A percentile compares a stretch with the other conserved stretches of the same genome.
These are phyloP conservation scores for Comarum palustre DNA, from an alignment of 306 rosid species.

Conservation along the genomic window DNA sequence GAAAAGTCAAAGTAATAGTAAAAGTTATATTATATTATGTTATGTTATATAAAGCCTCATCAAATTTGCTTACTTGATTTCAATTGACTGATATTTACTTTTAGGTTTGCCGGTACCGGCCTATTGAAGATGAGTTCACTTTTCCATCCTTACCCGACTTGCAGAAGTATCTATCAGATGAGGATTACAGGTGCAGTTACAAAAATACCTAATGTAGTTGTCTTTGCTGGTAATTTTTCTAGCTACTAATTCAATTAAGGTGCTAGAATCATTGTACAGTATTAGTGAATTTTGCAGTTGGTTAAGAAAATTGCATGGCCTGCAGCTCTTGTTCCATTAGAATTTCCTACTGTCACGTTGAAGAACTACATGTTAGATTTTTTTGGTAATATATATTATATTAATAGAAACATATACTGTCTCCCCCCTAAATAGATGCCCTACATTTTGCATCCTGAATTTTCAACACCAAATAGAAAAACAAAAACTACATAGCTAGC, in stretches of 20 bases:
- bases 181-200: constrained; percentile 72
- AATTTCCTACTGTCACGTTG: not conserved
- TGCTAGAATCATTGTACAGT: not conserved
- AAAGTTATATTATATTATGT: too few relatives aligned
- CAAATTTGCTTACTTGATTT: constrained; percentile 18
- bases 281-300: constrained; percentile 2
- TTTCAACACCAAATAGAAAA: not conserved
- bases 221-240: not conserved
- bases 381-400: not conserved
- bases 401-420: not conserved
- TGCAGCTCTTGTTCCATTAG: not conserved
- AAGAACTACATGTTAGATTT: not conserved
- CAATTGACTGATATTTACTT: constrained; percentile 23
- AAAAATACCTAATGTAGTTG: not conserved
- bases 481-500: not conserved
- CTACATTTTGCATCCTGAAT: not conserved
- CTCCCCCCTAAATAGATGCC: not conserved
- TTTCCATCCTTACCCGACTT: constrained; percentile 66
- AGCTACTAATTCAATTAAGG: not conserved
- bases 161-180: constrained; percentile 84
- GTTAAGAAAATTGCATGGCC: not conserved
- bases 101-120: constrained; percentile 92
- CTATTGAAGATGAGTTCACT: constrained; percentile 72
- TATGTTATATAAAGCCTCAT: not conserved
- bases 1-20: constrained; percentile 96